Base-by-base conservation (phyloP, 1,139 yeast genomes). In the Kurtzmaniella natalensis region DNA sequence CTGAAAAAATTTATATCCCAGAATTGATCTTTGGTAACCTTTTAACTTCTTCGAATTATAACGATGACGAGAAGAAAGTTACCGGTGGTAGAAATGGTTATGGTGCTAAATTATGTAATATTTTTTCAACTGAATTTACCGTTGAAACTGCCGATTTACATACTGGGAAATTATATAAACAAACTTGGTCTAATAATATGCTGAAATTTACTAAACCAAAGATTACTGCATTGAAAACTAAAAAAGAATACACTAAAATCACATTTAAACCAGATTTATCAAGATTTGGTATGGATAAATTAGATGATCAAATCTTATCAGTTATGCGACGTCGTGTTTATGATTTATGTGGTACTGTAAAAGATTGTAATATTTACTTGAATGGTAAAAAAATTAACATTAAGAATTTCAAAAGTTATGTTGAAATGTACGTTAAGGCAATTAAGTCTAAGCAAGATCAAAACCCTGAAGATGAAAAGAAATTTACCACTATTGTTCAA, bases 21-120 rank as follows among this genome's bases (percentile, higher is more conserved):
- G 96, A 94, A 57, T 73, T 94, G 61, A 94, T 94, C 49, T 94
- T 94, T 59, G 99, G 99, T 39, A 88, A 92, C 53, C 73, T 94
- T 43, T 73, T 94, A 48, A 94, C 98, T 0, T 89, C 97, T 2
- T 86, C 96, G 22, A 94, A 94, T 59, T 94, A 94, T 57, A 96
- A 94, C 55, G 98, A 94, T 55, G 78, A 92, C 44, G 84, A 92
- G 52, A 86, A 85, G 62, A 94, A 94, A 57, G 97, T 94, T 18
- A 87, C 96, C 2, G 99, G 98, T 66, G 99, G 99, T 59, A 78
- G 99, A 69, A 94, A 94, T 55, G 98, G 98, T 45, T 94, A 78
- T 55, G 99, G 99, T 60, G 98, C 99, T 32, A 94, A 94, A 56
- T 67, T 69, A 39, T 94, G 57, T 86, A 84, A 94, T 61, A 85